Conservation (phyloP, 1,284 basidiomycete species). For the Heterobasidion irregulare region DNA sequence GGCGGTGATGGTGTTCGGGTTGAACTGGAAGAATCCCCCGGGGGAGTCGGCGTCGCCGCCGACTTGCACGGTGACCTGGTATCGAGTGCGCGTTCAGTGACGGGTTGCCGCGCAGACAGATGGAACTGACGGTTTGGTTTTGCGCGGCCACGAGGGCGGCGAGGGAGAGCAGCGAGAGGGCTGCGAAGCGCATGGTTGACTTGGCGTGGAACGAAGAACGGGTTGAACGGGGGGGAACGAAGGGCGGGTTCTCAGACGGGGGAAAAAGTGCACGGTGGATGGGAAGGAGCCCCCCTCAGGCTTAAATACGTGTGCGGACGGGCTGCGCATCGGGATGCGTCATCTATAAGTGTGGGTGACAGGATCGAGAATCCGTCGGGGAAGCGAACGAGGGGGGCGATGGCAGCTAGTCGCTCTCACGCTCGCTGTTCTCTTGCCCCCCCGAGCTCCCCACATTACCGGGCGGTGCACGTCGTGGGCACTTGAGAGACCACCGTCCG, state of each 20-base stretch:
- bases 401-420: too few relatives aligned
- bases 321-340: too few relatives aligned
- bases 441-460: too few relatives aligned
- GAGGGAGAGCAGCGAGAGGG: constrained; percentile 8
- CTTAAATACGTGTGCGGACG: too few relatives aligned
- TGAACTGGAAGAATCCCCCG: constrained; percentile 33
- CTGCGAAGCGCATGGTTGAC: constrained; percentile 1
- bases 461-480: too few relatives aligned
- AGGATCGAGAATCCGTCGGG: too few relatives aligned
- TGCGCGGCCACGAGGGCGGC: constrained; percentile 15
- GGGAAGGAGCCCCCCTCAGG: too few relatives aligned
- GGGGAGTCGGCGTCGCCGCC: constrained; percentile 6
- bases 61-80: constrained; percentile 1
- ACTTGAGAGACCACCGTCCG: too few relatives aligned
- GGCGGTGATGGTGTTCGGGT: constrained; percentile 32
- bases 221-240: neutral
- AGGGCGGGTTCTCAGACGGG: neutral
- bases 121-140: constrained; percentile 5
- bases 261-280: neutral
- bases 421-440: too few relatives aligned
- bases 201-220: neutral
- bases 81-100: neutral
- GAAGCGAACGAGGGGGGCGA: too few relatives aligned
- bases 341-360: too few relatives aligned
- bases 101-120: neutral